Evolutionary conservation across 2,329 filamentous ascomycete species (phyloP).

Genomic region (Ceratocystis albifundus): DNA sequence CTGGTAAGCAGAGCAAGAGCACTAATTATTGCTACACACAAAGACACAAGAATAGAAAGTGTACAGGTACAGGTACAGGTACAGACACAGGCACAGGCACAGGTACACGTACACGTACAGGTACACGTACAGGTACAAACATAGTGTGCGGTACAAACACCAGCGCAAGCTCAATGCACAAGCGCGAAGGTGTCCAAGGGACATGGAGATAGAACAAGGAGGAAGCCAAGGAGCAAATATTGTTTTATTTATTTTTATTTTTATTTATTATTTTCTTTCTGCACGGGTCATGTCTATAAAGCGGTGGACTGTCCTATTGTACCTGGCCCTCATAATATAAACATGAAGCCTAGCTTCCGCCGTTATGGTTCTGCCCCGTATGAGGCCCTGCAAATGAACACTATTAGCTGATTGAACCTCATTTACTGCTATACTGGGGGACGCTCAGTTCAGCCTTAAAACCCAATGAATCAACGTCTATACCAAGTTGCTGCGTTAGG

Average conservation of each 20-base stretch:
- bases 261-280: too few species aligned
- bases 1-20: not conserved
- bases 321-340: too few species aligned
- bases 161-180: not conserved
- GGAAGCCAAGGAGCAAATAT: not conserved
- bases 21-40: not conserved
- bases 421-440: too few species aligned
- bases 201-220: not conserved
- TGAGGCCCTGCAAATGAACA: too few species aligned
- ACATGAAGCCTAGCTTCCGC: too few species aligned
- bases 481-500: too few species aligned
- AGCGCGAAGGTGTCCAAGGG: not conserved
- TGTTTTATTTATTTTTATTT: too few species aligned
- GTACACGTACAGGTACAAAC: slow-evolving; percentile 3
- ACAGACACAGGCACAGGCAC: slow-evolving; percentile 5
- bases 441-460: too few species aligned
- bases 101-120: not conserved
- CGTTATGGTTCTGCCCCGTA: too few species aligned
- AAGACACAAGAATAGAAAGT: not conserved
- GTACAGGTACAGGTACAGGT: not conserved
- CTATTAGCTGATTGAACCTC: too few species aligned
- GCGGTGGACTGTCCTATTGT: too few species aligned
- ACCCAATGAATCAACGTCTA: too few species aligned
- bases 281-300: not conserved
- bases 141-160: not conserved